A percentile compares a stretch with the other conserved stretches of the same genome.
Evolutionary conservation across 1,284 basidiomycete genomes (phyloP).

Genomic region (Phellopilus nigrolimitatus): DNA sequence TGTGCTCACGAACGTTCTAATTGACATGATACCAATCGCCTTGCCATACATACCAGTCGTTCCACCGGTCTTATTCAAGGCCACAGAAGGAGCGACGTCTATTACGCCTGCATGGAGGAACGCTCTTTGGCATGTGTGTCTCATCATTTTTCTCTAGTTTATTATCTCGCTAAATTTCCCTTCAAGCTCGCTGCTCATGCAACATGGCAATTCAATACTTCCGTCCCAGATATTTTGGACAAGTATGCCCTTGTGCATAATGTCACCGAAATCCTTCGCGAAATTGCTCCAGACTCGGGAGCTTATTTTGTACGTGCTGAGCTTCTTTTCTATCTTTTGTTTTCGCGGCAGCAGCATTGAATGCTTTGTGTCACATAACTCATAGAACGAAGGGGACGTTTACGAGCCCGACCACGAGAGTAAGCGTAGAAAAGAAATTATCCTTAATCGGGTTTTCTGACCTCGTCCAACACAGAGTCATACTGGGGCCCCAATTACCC

Average conservation of each 20-base stretch:
- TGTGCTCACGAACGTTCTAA: slow-evolving; percentile 27
- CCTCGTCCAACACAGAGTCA: slow-evolving; percentile 32
- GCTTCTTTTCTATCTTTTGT: slow-evolving; percentile 6
- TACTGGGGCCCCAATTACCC: slow-evolving; percentile 54
- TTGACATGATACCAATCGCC: slow-evolving; percentile 26
- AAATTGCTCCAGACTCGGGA: slow-evolving; percentile 42
- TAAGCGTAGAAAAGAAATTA: slow-evolving; percentile 25
- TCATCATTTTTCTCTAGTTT: neutral
- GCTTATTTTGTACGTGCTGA: slow-evolving; percentile 44
- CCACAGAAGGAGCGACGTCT: slow-evolving; percentile 38
- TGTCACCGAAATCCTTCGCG: slow-evolving; percentile 37
- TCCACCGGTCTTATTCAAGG: slow-evolving; percentile 41
- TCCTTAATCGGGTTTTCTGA: slow-evolving; percentile 1
- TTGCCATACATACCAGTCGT: slow-evolving; percentile 30
- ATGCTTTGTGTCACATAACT: no score
- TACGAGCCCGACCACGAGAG: slow-evolving; percentile 49
- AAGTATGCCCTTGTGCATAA: slow-evolving; percentile 34
- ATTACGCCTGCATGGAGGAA: slow-evolving; percentile 44
- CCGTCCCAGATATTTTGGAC: slow-evolving; percentile 31
- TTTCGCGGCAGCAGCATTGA: no score
- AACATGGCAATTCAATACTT: slow-evolving; percentile 41
- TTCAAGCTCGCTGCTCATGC: slow-evolving; percentile 25
- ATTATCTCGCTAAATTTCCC: no score
- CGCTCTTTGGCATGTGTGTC: slow-evolving; percentile 47
- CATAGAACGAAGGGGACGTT: slow-evolving; percentile 54